Base-by-base conservation (phyloP, 306 rosid genomes). In the Begonia peltatifolia region DNA sequence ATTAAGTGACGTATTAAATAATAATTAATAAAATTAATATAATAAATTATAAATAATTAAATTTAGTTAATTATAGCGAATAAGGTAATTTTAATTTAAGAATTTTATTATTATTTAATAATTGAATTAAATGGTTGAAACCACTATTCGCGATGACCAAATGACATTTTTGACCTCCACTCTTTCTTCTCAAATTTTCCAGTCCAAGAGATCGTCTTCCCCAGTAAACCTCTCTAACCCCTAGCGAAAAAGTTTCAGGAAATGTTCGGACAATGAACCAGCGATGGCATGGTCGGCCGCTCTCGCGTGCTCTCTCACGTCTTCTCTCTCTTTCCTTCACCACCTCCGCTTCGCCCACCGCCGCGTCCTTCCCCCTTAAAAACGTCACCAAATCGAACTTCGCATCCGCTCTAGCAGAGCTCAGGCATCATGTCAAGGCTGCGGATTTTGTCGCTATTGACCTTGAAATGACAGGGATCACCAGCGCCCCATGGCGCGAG, bases 401-500 rank as follows among this genome's bases (percentile, higher is more conserved):
- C 56, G 86, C 70, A 46, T 36, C 92, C 10, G 74, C 76, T 7
- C 71, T 90, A 3, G 64, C 72, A 14, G 94, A 83, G 56, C 92
- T 90, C 49, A 81, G 84, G 12, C 68, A 42, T 72, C 82, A 70
- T 50, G 82, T 90, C 35, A 76, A 84, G 14, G 66, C 84, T 49
- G 79, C 92, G 12, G 86, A 90, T 53, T 90, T 85, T 65, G 94
- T 90, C 6, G 85, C 99, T 64, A 74, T 90, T 36, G 99, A 90
- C 77, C 92, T 90, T 5, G 99, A 90, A 60, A 90, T 90, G 95
- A 86, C 79, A 14, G 99, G 99, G 11, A 41, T 90, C 41, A 81
- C 99, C 51, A 90, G 86, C 43, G 84, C 99, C 16, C 99, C 99
- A 0, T 86, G 99, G 99, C 87, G 95, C 6, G 95, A 90, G 16